Evolutionary conservation across 2,329 filamentous ascomycete species (phyloP).

Genomic region (Monilinia laxa): DNA sequence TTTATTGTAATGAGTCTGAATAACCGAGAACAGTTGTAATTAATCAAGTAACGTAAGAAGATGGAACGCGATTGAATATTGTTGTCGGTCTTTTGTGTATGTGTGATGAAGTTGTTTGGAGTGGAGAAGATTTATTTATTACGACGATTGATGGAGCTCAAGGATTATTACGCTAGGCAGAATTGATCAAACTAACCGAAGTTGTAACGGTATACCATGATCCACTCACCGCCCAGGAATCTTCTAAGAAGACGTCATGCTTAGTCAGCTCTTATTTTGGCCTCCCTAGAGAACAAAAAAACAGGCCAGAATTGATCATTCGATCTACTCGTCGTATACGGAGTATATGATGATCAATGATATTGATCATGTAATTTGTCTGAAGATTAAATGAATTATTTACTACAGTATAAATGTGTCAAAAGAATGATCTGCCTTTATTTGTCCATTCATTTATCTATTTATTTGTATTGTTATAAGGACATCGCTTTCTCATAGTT

Average conservation of each 20-base stretch:
- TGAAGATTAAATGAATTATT: no score
- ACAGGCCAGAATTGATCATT: no score
- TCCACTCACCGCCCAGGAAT: not conserved
- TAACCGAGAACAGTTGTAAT: not conserved
- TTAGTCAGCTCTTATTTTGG: not conserved
- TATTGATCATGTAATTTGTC: no score
- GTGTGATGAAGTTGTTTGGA: not conserved
- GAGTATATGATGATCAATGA: no score
- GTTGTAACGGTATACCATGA: not conserved
- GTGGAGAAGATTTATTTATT: slow-evolving; percentile 1
- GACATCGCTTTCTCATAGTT: no score
- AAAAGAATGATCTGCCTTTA: no score
- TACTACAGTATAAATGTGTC: no score
- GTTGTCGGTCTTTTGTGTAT: not conserved
- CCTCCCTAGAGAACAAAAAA: not conserved
- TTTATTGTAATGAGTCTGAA: not conserved
- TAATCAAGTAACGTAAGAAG: not conserved
- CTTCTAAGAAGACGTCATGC: not conserved
- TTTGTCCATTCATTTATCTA: no score
- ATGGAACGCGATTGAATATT: not conserved
- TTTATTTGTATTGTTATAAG: no score
- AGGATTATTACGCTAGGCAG: slow-evolving; percentile 5
- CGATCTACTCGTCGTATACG: no score
- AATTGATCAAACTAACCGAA: not conserved
- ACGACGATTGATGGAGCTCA: slow-evolving; percentile 4